Conservation (phyloP, 2,329 filamentous ascomycete genomes). For the Talaromyces funiculosus region DNA sequence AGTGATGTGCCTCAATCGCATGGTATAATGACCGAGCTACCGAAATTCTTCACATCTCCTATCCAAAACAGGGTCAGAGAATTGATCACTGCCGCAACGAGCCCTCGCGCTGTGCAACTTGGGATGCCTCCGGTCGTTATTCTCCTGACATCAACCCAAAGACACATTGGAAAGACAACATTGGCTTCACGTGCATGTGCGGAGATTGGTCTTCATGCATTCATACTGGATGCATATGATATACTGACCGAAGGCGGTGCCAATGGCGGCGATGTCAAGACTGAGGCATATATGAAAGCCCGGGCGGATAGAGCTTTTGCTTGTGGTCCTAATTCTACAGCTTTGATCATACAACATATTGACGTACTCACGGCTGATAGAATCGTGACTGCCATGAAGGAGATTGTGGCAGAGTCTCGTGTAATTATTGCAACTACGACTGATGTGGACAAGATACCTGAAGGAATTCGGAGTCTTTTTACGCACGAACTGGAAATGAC, state of each 20-base stretch:
- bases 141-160: conserved; percentile 82
- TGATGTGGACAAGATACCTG: conserved; percentile 88
- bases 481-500: conserved; percentile 92
- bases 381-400: conserved; percentile 77
- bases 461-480: conserved; percentile 83
- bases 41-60: conserved; percentile 49
- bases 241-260: conserved; percentile 86
- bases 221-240: conserved; percentile 85
- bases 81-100: conserved; percentile 81
- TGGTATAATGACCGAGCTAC: conserved; percentile 32
- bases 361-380: conserved; percentile 88
- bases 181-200: conserved; percentile 70
- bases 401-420: conserved; percentile 71
- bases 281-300: conserved; percentile 81
- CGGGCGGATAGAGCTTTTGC: conserved; percentile 82
- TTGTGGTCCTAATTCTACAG: conserved; percentile 78
- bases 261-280: conserved; percentile 86
- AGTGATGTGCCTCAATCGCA: conserved; percentile 31
- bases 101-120: conserved; percentile 76
- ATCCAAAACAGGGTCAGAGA: conserved; percentile 71
- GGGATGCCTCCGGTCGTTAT: conserved; percentile 84
- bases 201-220: conserved; percentile 85
- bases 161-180: conserved; percentile 87
- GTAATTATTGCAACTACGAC: conserved; percentile 91
- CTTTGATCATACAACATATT: conserved; percentile 79